Percentiles rank a stretch among this genome's conserved stretches.
These are phyloP conservation scores for Naematelia encephala DNA, from an alignment of 768 basidiomycete species.

Conservation along the genomic window DNA sequence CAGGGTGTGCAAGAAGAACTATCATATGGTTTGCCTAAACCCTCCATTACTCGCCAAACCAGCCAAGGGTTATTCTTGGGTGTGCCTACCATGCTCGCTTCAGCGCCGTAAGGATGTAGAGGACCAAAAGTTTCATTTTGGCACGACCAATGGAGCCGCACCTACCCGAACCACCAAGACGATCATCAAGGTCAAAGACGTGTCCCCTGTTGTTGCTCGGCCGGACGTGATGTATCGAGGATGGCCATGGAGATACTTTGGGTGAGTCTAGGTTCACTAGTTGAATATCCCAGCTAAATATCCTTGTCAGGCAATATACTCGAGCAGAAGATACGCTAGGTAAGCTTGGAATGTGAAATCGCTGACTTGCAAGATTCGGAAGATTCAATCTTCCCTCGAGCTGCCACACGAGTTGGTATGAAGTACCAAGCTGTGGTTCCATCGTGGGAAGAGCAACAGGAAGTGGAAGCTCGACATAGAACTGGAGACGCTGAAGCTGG, in stretches of 20 bases:
- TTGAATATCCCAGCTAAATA: neutral
- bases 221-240: conserved; percentile 46
- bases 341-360: conserved; percentile 48
- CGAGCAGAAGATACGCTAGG: conserved; percentile 87
- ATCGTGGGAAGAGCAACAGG: conserved; percentile 51
- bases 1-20: conserved; percentile 73
- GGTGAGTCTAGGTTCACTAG: conserved; percentile 59
- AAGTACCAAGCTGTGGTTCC: conserved; percentile 73
- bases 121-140: conserved; percentile 32
- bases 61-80: conserved; percentile 95
- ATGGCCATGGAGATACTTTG: conserved; percentile 82
- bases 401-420: conserved; percentile 81
- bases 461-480: conserved; percentile 13
- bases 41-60: conserved; percentile 88
- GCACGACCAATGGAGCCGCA: conserved; percentile 28
- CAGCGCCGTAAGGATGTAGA: conserved; percentile 62
- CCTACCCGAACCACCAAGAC: conserved; percentile 60
- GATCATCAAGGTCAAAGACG: conserved; percentile 71
- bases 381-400: conserved; percentile 92
- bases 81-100: conserved; percentile 86
- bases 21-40: conserved; percentile 91
- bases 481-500: conserved; percentile 31
- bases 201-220: conserved; percentile 59
- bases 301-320: conserved; percentile 69
- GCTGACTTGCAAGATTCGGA: conserved; percentile 68